Conservation (phyloP, 2,329 filamentous ascomycete genomes). For the Apiospora malaysiana region DNA sequence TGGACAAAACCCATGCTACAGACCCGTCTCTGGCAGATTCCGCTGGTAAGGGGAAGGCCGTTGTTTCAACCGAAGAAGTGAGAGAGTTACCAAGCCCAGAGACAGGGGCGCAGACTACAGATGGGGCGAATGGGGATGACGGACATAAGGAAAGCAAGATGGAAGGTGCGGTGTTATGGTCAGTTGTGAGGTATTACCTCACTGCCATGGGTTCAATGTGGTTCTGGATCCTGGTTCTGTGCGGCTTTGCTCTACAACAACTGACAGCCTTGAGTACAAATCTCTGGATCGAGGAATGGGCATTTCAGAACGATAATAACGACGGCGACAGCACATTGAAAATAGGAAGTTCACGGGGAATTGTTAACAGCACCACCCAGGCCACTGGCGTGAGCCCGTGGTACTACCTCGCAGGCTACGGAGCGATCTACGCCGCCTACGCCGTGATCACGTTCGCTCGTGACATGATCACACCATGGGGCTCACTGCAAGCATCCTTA, state of each 20-base stretch:
- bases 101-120: neutral
- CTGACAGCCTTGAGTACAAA: neutral
- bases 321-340: neutral
- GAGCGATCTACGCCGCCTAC: neutral
- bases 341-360: neutral
- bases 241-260: slow-evolving; percentile 2
- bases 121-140: neutral
- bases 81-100: neutral
- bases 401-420: neutral
- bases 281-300: neutral
- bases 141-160: neutral
- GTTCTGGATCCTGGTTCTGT: neutral
- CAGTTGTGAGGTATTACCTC: neutral
- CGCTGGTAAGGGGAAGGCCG: neutral
- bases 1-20: neutral
- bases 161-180: neutral
- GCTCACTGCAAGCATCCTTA: neutral
- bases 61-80: neutral
- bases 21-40: neutral
- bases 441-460: neutral
- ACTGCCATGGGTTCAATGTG: neutral
- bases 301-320: neutral
- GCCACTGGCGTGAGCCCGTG: neutral
- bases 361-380: neutral
- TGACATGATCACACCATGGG: neutral